A percentile compares a stretch with the other conserved stretches of the same genome.
phyloP scores from a whole-genome alignment of 192 early-diverging fungal species.

The Coemansia sp. region DNA sequence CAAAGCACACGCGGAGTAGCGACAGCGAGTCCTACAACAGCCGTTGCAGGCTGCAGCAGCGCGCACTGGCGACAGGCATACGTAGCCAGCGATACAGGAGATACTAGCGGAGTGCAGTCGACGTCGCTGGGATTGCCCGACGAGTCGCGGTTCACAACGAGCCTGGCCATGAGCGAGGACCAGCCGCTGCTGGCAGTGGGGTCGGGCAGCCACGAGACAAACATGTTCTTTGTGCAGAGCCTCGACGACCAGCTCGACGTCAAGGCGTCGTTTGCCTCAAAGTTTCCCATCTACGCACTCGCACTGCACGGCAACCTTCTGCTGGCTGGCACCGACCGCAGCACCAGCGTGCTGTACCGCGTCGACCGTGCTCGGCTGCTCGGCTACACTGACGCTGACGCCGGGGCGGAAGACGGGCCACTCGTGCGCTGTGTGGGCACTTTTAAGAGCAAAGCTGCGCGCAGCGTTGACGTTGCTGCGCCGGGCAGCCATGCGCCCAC shows the following conservation, averaged over 20 bases:
- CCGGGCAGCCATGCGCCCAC: conserved; percentile 53
- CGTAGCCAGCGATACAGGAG: conserved; percentile 45
- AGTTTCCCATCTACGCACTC: conserved; percentile 56
- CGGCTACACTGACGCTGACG: conserved; percentile 12
- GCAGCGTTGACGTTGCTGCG: conserved; percentile 54
- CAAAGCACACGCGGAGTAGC: conserved; percentile 38
- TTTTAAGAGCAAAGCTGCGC: conserved; percentile 55
- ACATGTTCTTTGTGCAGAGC: conserved; percentile 58
- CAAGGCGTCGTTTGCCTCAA: conserved; percentile 58
- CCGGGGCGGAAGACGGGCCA: conserved; percentile 24
- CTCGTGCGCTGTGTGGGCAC: conserved; percentile 52
- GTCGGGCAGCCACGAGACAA: conserved; percentile 55
- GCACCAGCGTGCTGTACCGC: conserved; percentile 54
- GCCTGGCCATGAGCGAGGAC: conserved; percentile 54
- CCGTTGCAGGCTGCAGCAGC: not conserved
- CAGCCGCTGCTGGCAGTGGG: conserved; percentile 52
- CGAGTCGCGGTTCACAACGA: conserved; percentile 51
- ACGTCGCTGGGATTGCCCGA: conserved; percentile 54
- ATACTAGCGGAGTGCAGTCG: conserved; percentile 44
- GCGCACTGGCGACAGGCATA: conserved; percentile 45
- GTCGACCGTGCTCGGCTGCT: conserved; percentile 53
- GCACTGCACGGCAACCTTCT: conserved; percentile 45
- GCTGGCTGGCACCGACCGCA: conserved; percentile 56
- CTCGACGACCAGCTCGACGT: conserved; percentile 53
- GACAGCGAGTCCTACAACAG: conserved; percentile 13